A percentile compares a stretch with the other conserved stretches of the same genome.
phyloP scores from a whole-genome alignment of 768 basidiomycete genomes.

The Thelephora aurantiotincta region DNA sequence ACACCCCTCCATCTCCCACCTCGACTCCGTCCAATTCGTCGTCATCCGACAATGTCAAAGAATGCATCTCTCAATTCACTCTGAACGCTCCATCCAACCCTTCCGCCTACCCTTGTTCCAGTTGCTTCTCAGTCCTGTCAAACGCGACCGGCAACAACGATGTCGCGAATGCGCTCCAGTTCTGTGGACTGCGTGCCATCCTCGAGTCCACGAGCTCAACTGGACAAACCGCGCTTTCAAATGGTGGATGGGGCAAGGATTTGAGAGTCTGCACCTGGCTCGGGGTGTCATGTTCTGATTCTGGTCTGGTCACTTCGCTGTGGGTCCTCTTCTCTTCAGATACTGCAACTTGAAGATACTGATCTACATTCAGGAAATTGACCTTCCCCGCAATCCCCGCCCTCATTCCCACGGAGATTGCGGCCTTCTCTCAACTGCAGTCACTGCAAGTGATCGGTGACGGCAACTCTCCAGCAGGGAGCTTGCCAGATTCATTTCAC shows the following conservation, averaged over 20 bases:
- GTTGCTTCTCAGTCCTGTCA: constrained; percentile 27
- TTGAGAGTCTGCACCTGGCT: constrained; percentile 31
- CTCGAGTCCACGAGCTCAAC: constrained; percentile 23
- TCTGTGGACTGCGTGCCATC: constrained; percentile 31
- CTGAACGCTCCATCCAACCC: constrained; percentile 30
- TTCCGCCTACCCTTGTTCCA: constrained; percentile 29
- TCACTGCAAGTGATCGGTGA: constrained; percentile 27
- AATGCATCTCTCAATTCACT: constrained; percentile 31
- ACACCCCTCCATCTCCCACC: constrained; percentile 5
- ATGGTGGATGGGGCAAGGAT: constrained; percentile 31
- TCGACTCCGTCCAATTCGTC: constrained; percentile 13
- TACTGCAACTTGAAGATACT: background rate
- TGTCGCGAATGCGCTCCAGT: constrained; percentile 26
- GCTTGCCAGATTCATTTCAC: constrained; percentile 24
- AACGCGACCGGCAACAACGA: constrained; percentile 22
- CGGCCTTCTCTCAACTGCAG: constrained; percentile 23
- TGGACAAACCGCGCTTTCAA: constrained; percentile 25
- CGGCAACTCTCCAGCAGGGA: constrained; percentile 22
- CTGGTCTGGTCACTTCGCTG: constrained; percentile 27
- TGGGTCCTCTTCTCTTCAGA: constrained; percentile 13
- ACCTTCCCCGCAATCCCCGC: constrained; percentile 34
- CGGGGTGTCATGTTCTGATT: constrained; percentile 28
- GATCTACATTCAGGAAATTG: constrained; percentile 17
- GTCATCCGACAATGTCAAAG: constrained; percentile 22
- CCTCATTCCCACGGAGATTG: constrained; percentile 27